phyloP scores from a whole-genome alignment of 2,329 filamentous ascomycete species.

The Penicillium digitatum region DNA sequence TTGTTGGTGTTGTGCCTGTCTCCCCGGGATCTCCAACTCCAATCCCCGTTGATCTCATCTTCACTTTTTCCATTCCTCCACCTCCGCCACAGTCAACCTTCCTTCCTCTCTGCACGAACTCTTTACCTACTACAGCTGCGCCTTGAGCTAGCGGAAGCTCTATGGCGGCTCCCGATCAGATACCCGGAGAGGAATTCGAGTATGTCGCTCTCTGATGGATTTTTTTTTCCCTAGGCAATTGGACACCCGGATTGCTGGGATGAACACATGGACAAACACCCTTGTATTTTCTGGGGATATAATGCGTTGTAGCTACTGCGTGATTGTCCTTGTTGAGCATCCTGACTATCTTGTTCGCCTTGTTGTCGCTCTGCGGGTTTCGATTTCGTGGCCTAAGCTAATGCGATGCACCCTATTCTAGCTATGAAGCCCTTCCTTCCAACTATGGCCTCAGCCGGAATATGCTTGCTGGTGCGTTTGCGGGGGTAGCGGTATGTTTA shows the following conservation, averaged over 20 bases:
- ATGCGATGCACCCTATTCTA: slow-evolving; percentile 34
- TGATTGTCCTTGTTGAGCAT: neutral
- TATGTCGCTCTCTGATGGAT: slow-evolving; percentile 30
- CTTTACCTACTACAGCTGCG: slow-evolving; percentile 32
- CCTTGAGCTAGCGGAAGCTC: slow-evolving; percentile 33
- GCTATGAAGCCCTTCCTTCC: slow-evolving; percentile 88
- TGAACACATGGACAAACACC: neutral
- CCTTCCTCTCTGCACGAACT: slow-evolving; percentile 13
- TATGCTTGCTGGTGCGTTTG: slow-evolving; percentile 94
- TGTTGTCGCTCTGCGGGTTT: neutral
- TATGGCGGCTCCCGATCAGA: slow-evolving; percentile 43
- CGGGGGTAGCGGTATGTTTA: slow-evolving; percentile 78
- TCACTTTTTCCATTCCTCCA: slow-evolving; percentile 2
- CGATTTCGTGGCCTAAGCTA: slow-evolving; percentile 17
- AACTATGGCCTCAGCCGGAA: slow-evolving; percentile 93
- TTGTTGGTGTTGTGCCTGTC: neutral
- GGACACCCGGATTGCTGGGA: neutral
- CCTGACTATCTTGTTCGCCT: neutral
- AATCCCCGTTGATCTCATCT: slow-evolving; percentile 10
- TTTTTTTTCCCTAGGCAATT: slow-evolving; percentile 8
- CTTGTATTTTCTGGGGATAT: neutral
- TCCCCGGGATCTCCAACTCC: slow-evolving; percentile 4
- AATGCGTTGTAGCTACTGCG: neutral
- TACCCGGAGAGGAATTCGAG: slow-evolving; percentile 46
- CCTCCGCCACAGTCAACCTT: neutral